phyloP scores from a whole-genome alignment of 345 rosid genomes.

The Eutrema japonicum region DNA sequence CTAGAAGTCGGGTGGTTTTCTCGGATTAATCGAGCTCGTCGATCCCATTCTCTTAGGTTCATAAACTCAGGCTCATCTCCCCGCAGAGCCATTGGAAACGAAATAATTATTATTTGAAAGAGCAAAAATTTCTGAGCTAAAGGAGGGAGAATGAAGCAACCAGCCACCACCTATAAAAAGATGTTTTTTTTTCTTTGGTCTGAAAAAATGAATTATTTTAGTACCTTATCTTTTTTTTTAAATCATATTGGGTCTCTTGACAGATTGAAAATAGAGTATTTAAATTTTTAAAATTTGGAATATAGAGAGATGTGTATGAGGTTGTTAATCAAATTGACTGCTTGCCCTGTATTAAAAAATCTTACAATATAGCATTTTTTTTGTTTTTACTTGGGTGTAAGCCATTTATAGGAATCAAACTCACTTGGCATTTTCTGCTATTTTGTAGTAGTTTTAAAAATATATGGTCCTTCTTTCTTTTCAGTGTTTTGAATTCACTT shows the following conservation, averaged over 20 bases:
- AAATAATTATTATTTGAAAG: slow-evolving; percentile 5
- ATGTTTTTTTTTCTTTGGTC: background rate
- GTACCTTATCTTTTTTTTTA: slow-evolving; percentile 17
- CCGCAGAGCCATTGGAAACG: slow-evolving; percentile 39
- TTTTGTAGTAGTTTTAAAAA: background rate
- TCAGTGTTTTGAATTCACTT: slow-evolving; percentile 5
- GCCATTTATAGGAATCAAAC: slow-evolving; percentile 37
- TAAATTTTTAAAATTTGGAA: background rate
- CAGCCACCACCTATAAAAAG: slow-evolving; percentile 29
- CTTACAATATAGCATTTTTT: slow-evolving; percentile 28
- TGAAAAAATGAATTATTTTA: background rate
- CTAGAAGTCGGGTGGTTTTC: slow-evolving; percentile 60
- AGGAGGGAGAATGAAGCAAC: slow-evolving; percentile 43
- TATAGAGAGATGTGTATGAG: slow-evolving; percentile 11
- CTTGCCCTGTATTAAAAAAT: slow-evolving; percentile 15
- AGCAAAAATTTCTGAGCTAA: slow-evolving; percentile 9
- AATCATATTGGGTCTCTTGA: background rate
- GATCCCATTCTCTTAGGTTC: slow-evolving; percentile 60
- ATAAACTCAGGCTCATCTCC: slow-evolving; percentile 50
- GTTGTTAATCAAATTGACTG: slow-evolving; percentile 23
- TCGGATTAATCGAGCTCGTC: slow-evolving; percentile 55
- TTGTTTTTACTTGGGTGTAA: slow-evolving; percentile 41
- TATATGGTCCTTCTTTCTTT: slow-evolving; percentile 41
- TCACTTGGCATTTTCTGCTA: slow-evolving; percentile 39
- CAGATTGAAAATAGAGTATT: background rate